These are phyloP conservation scores for Tephrocybe sp. DNA, from an alignment of 768 basidiomycete genomes.

Conservation along the genomic window DNA sequence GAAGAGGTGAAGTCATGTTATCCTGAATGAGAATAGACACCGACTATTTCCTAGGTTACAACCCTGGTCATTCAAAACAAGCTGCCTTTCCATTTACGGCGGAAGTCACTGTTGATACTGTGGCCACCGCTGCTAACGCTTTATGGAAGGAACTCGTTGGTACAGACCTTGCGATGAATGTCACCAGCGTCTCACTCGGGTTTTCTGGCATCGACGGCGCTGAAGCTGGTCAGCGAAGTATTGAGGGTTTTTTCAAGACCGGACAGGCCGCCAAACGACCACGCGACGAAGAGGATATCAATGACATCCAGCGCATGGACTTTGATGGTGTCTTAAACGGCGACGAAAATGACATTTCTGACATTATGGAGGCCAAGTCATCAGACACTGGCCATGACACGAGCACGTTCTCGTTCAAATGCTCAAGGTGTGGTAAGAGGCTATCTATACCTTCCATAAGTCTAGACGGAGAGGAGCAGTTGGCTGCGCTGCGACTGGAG, in stretches of 20 bases:
- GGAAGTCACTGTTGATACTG: slow-evolving; percentile 70
- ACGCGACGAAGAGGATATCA: slow-evolving; percentile 28
- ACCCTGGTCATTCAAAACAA: slow-evolving; percentile 74
- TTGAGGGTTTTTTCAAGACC: slow-evolving; percentile 79
- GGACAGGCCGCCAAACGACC: slow-evolving; percentile 36
- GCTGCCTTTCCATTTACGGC: slow-evolving; percentile 81
- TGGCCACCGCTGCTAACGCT: slow-evolving; percentile 72
- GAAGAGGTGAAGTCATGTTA: slow-evolving; percentile 51
- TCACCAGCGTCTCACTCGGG: slow-evolving; percentile 68
- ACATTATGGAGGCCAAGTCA: not conserved
- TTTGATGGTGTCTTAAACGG: slow-evolving; percentile 1
- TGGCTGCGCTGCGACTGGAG: slow-evolving; percentile 55
- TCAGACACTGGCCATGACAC: slow-evolving; percentile 3
- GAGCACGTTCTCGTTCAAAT: slow-evolving; percentile 43
- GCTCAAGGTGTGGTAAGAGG: slow-evolving; percentile 53
- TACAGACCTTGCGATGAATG: slow-evolving; percentile 48
- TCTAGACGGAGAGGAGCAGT: slow-evolving; percentile 31
- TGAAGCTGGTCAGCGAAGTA: slow-evolving; percentile 80
- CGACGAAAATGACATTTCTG: slow-evolving; percentile 1
- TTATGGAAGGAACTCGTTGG: slow-evolving; percentile 89
- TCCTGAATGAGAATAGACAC: not conserved
- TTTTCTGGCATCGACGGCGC: slow-evolving; percentile 76
- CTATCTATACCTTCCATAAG: slow-evolving; percentile 31
- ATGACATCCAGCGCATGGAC: slow-evolving; percentile 7
- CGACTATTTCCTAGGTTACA: slow-evolving; percentile 49